Evolutionary conservation across 495 filamentous ascomycete species (phyloP).

Genomic region (Lepraria neglecta): DNA sequence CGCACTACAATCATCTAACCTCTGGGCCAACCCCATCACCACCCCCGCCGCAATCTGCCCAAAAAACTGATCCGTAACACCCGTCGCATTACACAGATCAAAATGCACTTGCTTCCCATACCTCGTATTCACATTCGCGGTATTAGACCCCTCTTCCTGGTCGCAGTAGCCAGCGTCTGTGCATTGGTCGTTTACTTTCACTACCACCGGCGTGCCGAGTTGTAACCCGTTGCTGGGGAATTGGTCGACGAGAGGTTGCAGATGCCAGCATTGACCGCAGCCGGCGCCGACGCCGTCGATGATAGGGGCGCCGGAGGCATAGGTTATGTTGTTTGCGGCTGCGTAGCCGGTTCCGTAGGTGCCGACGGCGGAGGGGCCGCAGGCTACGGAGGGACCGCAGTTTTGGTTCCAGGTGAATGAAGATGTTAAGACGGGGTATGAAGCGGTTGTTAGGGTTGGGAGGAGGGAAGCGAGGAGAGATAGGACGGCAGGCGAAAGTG

Average conservation of each 20-base stretch:
- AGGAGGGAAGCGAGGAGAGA: neutral
- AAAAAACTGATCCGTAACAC: slow-evolving; percentile 23
- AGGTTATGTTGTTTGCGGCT: slow-evolving; percentile 23
- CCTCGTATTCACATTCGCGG: slow-evolving; percentile 9
- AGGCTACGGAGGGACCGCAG: slow-evolving; percentile 21
- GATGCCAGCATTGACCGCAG: slow-evolving; percentile 24
- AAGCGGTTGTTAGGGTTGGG: neutral
- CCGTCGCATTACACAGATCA: slow-evolving; percentile 16
- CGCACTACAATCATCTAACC: slow-evolving; percentile 14
- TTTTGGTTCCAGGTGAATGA: slow-evolving; percentile 25
- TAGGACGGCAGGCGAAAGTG: neutral
- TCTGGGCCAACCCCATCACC: slow-evolving; percentile 19
- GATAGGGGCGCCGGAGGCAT: slow-evolving; percentile 8
- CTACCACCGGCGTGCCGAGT: slow-evolving; percentile 12
- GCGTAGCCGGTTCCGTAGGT: slow-evolving; percentile 17
- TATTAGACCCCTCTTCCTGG: neutral
- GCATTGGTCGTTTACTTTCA: slow-evolving; percentile 22
- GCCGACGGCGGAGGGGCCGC: slow-evolving; percentile 19
- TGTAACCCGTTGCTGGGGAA: slow-evolving; percentile 7
- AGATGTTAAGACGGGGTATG: slow-evolving; percentile 19
- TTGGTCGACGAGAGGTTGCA: slow-evolving; percentile 6
- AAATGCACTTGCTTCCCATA: slow-evolving; percentile 22
- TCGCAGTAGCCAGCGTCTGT: slow-evolving; percentile 20
- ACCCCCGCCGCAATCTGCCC: slow-evolving; percentile 16
- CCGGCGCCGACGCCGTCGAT: slow-evolving; percentile 17